Percentiles rank a stretch among this genome's conserved stretches.
Evolutionary conservation across 2,329 filamentous ascomycete genomes (phyloP).

Genomic region (Talaromyces rugulosus): DNA sequence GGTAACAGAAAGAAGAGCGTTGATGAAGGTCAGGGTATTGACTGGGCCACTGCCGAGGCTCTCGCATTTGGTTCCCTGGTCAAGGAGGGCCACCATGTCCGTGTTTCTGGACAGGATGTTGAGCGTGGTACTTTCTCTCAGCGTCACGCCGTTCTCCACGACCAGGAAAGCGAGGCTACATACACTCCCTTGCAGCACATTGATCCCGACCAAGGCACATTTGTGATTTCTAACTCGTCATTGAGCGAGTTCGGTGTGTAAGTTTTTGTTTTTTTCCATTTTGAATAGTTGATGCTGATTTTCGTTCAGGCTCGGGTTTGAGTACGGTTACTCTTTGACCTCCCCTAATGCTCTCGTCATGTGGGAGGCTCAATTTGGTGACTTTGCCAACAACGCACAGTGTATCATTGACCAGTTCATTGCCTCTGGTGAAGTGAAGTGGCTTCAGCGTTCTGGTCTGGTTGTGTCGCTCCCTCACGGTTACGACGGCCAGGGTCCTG

Average conservation of each 20-base stretch:
- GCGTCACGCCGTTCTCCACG: constrained; percentile 93
- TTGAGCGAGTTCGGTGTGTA: constrained; percentile 65
- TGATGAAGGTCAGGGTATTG: constrained; percentile 86
- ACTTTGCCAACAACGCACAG: constrained; percentile 99
- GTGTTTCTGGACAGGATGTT: constrained; percentile 96
- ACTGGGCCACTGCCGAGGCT: constrained; percentile 96
- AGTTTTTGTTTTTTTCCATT: constrained; percentile 26
- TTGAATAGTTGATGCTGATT: constrained; percentile 36
- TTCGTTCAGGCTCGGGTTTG: constrained; percentile 79
- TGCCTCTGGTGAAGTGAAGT: constrained; percentile 95
- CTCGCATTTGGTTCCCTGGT: constrained; percentile 90
- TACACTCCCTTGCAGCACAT: constrained; percentile 91
- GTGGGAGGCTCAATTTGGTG: constrained; percentile 99
- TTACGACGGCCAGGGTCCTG: constrained; percentile 96
- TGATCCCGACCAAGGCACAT: constrained; percentile 86
- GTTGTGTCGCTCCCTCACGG: constrained; percentile 96
- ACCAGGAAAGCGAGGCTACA: constrained; percentile 89
- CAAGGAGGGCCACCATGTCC: constrained; percentile 91
- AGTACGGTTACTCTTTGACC: constrained; percentile 96
- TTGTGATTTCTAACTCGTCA: constrained; percentile 96
- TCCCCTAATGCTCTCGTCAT: constrained; percentile 96
- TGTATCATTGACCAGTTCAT: constrained; percentile 99
- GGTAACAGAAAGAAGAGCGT: constrained; percentile 86
- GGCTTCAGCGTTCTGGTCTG: constrained; percentile 95
- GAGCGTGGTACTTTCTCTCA: constrained; percentile 99